Evolutionary conservation across 495 filamentous ascomycete genomes (phyloP).

Genomic region (Neurospora terricola): DNA sequence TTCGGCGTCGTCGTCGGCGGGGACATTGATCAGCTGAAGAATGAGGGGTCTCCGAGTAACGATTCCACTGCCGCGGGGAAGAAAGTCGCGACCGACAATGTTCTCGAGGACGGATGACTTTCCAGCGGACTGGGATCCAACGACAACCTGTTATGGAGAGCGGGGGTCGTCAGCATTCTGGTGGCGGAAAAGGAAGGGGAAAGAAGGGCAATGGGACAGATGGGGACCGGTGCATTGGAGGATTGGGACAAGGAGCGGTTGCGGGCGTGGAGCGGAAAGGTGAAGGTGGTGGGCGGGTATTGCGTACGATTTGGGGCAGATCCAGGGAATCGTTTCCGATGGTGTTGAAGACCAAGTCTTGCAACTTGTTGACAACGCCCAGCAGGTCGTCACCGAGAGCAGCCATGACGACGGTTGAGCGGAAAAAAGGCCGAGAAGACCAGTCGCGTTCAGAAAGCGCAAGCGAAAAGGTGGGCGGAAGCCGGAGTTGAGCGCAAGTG

Average conservation of each 20-base stretch:
- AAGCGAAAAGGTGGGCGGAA: not conserved
- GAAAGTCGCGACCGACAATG: conserved; percentile 94
- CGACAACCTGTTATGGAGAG: conserved; percentile 63
- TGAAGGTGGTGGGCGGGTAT: conserved; percentile 12
- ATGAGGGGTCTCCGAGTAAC: conserved; percentile 91
- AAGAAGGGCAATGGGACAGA: not conserved
- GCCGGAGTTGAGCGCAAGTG: not conserved
- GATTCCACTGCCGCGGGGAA: conserved; percentile 93
- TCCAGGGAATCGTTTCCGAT: conserved; percentile 98
- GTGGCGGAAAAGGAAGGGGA: not conserved
- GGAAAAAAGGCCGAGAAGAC: not conserved
- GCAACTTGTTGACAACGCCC: conserved; percentile 87
- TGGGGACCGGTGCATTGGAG: not conserved
- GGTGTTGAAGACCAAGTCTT: conserved; percentile 98
- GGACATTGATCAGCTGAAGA: conserved; percentile 95
- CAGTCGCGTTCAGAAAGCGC: not conserved
- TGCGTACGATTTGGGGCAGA: conserved; percentile 88
- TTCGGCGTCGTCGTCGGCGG: conserved; percentile 63
- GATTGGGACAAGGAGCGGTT: not conserved
- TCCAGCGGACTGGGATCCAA: conserved; percentile 95
- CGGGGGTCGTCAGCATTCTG: not conserved
- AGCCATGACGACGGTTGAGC: conserved; percentile 32
- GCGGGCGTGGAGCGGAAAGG: not conserved
- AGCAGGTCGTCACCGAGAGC: conserved; percentile 85
- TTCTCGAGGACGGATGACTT: conserved; percentile 99